Percentiles rank a stretch among this genome's conserved stretches.
Conservation (phyloP, 2,329 filamentous ascomycete genomes). For the Fonsecaea monophora region DNA sequence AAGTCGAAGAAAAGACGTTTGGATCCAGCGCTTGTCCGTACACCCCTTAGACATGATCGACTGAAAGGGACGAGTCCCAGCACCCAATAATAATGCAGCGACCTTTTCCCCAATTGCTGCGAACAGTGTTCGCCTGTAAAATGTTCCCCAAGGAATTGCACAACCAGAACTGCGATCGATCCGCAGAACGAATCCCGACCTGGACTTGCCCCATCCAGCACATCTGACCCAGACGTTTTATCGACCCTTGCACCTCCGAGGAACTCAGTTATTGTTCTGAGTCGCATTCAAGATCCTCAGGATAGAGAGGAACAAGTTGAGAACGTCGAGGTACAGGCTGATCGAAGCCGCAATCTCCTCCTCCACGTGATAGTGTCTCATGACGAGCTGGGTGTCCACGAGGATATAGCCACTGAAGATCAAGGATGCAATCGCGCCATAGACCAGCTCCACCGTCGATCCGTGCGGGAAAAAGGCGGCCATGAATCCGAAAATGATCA, state of each 20-base stretch:
- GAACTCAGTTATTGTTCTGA: conserved; percentile 82
- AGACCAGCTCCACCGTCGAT: conserved; percentile 81
- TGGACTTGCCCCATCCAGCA: neutral
- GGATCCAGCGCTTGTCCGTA: neutral
- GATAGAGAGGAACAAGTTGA: conserved; percentile 97
- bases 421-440: conserved; percentile 79
- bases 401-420: conserved; percentile 95
- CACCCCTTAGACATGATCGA: neutral
- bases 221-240: neutral
- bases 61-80: neutral
- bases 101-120: neutral
- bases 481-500: conserved; percentile 94
- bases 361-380: conserved; percentile 96
- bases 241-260: neutral
- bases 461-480: conserved; percentile 83
- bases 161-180: neutral
- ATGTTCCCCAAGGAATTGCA: neutral
- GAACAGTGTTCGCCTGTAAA: neutral
- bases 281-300: conserved; percentile 88
- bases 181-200: neutral
- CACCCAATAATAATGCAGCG: neutral
- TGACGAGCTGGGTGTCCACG: conserved; percentile 92
- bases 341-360: conserved; percentile 97
- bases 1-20: neutral
- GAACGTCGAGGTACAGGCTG: conserved; percentile 91